Evolutionary conservation across 139 green algal species (phyloP).

Genomic region (Dunaliella primolecta): DNA sequence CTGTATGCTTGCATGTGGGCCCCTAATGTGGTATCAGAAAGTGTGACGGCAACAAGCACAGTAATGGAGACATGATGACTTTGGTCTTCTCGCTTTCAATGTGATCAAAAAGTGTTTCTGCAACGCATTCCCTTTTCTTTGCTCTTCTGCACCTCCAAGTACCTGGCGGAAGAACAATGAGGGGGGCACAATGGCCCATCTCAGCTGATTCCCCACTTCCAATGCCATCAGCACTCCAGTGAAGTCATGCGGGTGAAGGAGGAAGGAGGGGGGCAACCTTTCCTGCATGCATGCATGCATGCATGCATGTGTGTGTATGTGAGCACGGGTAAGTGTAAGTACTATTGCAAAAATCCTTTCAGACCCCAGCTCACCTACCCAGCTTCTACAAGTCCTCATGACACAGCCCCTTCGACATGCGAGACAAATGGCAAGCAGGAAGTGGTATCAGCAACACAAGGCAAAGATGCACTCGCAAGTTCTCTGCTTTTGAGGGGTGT

Average conservation of each 20-base stretch:
- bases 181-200: background rate
- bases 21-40: background rate
- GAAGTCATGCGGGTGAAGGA: background rate
- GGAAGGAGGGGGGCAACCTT: background rate
- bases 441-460: no score
- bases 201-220: background rate
- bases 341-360: background rate
- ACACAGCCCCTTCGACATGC: no score
- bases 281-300: background rate
- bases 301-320: background rate
- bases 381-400: no score
- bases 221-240: constrained; percentile 3
- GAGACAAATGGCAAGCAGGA: no score
- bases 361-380: no score
- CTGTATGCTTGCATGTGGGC: background rate
- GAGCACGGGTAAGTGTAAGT: background rate
- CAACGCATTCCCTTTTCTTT: no score
- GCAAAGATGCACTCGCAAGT: no score
- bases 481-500: no score
- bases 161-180: background rate
- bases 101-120: no score
- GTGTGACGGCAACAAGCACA: background rate
- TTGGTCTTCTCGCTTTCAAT: background rate
- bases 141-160: background rate
- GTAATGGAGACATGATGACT: background rate